Base-by-base conservation (phyloP, 2,329 filamentous ascomycete genomes). In the Spiromastix sp. region DNA sequence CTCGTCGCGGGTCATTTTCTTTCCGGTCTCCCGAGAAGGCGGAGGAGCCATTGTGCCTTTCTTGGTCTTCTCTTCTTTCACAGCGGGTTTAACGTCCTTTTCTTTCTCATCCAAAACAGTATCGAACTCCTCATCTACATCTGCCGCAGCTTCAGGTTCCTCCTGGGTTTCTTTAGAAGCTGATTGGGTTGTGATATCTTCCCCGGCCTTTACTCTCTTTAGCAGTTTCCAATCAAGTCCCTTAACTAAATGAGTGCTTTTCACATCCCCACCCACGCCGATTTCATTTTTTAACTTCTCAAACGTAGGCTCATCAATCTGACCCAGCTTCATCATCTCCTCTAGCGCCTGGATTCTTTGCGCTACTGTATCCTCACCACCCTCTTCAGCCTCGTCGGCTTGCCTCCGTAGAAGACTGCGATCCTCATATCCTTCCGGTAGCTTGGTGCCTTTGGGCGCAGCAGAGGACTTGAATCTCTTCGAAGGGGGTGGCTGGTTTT, bases 181-280 rank as follows among this genome's bases (percentile, higher is more conserved):
- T 2, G 46, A 39, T 16, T 48, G 38, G 37, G 37, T 41, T 34
- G 58, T 54, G 16, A 85, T 70, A 56, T 87, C 65, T 40, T 68
- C 66, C 1, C 66, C 66, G n/a, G 55, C 59, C 35, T 56, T 60
- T 0, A 63, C 55, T 32, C 61, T 49, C 44, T 54, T 48, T 43
- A 69, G 64, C 9, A 96, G 65, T 56, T 82, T 81, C 55, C 85
- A 82, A 59, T 98, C 91, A 32, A 98, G 61, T 0, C 91, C 91
- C 54, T 95, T 96, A 31, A 96, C 80, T 45, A 95, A 61, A 67
- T 94, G 85, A 10, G 86, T 93, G 48, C 77, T 85, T 10, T 67
- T 67, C 15, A 87, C 61, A 55, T 93, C 82, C 5, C 87, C 89
- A 3, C 86, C 87, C 1, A 85, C 67, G 0, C 63, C 74, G 37